Evolutionary conservation across 306 rosid species (phyloP).

Genomic region (Pyrus bretschneideri): DNA sequence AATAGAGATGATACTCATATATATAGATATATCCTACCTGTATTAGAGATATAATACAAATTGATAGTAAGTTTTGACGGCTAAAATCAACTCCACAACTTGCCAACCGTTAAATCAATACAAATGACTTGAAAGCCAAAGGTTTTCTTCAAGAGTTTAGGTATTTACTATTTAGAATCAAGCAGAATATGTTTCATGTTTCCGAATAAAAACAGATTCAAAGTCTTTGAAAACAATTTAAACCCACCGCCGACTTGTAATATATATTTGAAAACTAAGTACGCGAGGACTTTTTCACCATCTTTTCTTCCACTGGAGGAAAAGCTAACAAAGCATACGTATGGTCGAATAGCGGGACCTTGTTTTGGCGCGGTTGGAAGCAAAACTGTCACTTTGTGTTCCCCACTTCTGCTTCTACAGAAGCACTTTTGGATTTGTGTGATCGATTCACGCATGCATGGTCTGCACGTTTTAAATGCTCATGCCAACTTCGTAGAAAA

Average conservation of each 20-base stretch:
- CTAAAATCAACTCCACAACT: neutral
- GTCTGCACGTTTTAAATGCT: slow-evolving; percentile 23
- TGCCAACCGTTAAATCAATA: neutral
- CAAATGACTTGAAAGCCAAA: too few species aligned
- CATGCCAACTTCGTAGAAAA: neutral
- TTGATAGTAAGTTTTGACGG: too few species aligned
- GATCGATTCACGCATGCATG: neutral
- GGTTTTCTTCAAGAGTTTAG: neutral
- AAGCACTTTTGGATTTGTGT: neutral
- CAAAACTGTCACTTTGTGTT: neutral
- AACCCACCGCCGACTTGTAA: neutral
- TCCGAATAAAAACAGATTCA: neutral
- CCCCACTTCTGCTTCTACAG: neutral
- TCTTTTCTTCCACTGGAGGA: neutral
- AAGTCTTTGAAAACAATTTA: neutral
- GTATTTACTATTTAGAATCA: neutral
- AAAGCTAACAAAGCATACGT: neutral
- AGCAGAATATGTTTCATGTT: neutral
- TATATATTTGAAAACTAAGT: neutral
- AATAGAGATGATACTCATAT: fast-evolving
- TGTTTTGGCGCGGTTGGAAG: slow-evolving; percentile 1
- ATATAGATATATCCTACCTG: fast-evolving
- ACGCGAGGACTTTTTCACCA: neutral
- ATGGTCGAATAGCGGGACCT: neutral
- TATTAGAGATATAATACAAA: too few species aligned